A percentile compares a stretch with the other conserved stretches of the same genome.
Conservation (phyloP, 768 basidiomycete genomes). For the Candolleomyces efflorescens region DNA sequence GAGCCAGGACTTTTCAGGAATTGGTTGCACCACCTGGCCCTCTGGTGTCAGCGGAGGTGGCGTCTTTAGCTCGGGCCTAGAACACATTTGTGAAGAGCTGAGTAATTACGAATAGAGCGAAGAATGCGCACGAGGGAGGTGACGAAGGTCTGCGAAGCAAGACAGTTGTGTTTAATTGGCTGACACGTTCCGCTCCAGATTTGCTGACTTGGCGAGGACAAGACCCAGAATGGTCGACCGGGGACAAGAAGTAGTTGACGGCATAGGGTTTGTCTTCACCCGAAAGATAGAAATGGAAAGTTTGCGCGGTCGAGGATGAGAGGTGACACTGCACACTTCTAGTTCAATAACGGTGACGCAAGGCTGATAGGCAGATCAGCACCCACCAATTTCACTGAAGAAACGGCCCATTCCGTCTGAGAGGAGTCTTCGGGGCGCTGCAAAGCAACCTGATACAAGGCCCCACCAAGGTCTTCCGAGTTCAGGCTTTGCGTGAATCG, state of each 20-base stretch:
- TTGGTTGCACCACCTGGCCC: constrained; percentile 57
- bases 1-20: constrained; percentile 72
- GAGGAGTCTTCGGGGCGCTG: constrained; percentile 36
- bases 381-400: constrained; percentile 59
- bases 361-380: constrained; percentile 6
- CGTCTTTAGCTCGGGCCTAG: constrained; percentile 62
- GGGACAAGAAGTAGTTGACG: constrained; percentile 68
- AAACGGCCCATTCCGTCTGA: constrained; percentile 50
- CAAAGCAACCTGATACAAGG: constrained; percentile 73
- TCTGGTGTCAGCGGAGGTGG: constrained; percentile 65
- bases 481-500: constrained; percentile 35
- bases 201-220: constrained; percentile 42
- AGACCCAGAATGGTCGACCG: constrained; percentile 63
- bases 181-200: constrained; percentile 17
- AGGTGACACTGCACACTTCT: constrained; percentile 58
- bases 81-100: neutral
- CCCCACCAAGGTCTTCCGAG: constrained; percentile 29
- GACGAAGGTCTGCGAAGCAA: constrained; percentile 37
- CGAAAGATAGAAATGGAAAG: constrained; percentile 50
- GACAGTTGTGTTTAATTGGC: constrained; percentile 49
- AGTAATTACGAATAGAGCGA: neutral
- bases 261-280: constrained; percentile 49
- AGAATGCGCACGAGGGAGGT: constrained; percentile 53
- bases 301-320: constrained; percentile 45
- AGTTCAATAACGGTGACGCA: constrained; percentile 6